phyloP scores from a whole-genome alignment of 2,329 filamentous ascomycete genomes.

The Fusarium staphyleae region DNA sequence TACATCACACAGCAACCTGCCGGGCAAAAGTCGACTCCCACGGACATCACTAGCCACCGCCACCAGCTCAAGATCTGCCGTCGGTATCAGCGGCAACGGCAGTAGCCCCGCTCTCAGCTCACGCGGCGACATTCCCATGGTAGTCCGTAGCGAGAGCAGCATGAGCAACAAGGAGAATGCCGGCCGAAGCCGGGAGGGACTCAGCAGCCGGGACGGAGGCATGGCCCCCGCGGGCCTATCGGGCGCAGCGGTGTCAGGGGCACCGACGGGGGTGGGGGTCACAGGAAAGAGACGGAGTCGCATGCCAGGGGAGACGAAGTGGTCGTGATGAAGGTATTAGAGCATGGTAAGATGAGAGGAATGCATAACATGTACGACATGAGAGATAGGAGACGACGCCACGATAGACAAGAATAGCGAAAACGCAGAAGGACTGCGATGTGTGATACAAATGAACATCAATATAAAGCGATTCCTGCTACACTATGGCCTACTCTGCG shows the following conservation, averaged over 20 bases:
- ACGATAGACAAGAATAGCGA: slow-evolving; percentile 23
- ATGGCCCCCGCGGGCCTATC: slow-evolving; percentile 25
- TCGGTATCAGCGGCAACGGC: slow-evolving; percentile 25
- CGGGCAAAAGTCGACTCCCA: slow-evolving; percentile 50
- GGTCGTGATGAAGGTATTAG: slow-evolving; percentile 28
- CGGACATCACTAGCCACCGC: slow-evolving; percentile 47
- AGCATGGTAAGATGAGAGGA: slow-evolving; percentile 4
- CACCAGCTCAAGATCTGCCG: slow-evolving; percentile 31
- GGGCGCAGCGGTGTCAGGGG: slow-evolving; percentile 16
- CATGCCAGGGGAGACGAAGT: slow-evolving; percentile 40
- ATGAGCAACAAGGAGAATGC: slow-evolving; percentile 51
- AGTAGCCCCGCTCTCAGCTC: slow-evolving; percentile 26
- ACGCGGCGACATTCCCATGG: slow-evolving; percentile 42
- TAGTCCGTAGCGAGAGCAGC: slow-evolving; percentile 50
- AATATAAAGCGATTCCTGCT: slow-evolving; percentile 20
- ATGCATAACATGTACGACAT: slow-evolving; percentile 8
- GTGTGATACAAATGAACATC: slow-evolving; percentile 9
- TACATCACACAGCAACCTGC: slow-evolving; percentile 35
- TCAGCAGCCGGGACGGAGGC: slow-evolving; percentile 34
- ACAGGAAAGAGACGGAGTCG: slow-evolving; percentile 40
- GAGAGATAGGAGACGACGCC: slow-evolving; percentile 6
- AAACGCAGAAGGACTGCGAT: slow-evolving; percentile 7
- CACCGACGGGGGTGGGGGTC: slow-evolving; percentile 5
- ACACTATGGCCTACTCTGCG: background rate
- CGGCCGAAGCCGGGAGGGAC: slow-evolving; percentile 38